Evolutionary conservation across 2,329 filamentous ascomycete species (phyloP).

Genomic region (Curvularia eragrostidis): DNA sequence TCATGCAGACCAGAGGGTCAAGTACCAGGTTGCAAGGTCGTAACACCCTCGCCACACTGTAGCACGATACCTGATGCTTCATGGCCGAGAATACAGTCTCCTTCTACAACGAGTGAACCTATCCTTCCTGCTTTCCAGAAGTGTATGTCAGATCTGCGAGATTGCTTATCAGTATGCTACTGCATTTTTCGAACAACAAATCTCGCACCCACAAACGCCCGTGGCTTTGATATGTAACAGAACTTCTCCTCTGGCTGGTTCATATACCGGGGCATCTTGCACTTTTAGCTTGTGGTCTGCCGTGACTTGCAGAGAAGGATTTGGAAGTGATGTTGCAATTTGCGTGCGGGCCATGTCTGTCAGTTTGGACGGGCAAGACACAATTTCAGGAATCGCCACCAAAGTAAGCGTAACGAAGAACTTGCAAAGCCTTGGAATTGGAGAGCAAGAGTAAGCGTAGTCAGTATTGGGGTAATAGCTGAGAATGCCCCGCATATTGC

Average conservation of each 20-base stretch:
- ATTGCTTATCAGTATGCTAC: conserved; percentile 1
- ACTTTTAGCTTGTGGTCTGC: conserved; percentile 65
- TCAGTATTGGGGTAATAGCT: not conserved
- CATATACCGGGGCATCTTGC: conserved; percentile 63
- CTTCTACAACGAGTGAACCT: conserved; percentile 66
- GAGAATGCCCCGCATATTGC: not conserved
- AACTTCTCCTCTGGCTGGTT: conserved; percentile 62
- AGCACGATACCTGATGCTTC: conserved; percentile 69
- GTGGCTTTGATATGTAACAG: conserved; percentile 68
- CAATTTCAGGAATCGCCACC: conserved; percentile 4
- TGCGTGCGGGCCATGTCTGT: conserved; percentile 21
- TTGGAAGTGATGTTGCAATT: conserved; percentile 46
- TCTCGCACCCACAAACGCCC: conserved; percentile 66
- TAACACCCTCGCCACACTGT: conserved; percentile 63
- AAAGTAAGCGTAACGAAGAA: not conserved
- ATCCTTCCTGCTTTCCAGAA: conserved; percentile 72
- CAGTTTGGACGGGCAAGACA: conserved; percentile 9
- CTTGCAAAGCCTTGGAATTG: not conserved
- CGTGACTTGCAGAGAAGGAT: conserved; percentile 66
- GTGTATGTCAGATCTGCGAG: conserved; percentile 67
- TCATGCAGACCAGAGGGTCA: not conserved
- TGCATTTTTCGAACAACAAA: fast-evolving
- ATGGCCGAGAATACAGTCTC: conserved; percentile 70
- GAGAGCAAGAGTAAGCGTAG: not conserved
- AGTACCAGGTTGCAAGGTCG: conserved; percentile 56